These are phyloP conservation scores for Colletotrichum truncatum DNA, from an alignment of 2,329 filamentous ascomycete genomes.

Conservation along the genomic window DNA sequence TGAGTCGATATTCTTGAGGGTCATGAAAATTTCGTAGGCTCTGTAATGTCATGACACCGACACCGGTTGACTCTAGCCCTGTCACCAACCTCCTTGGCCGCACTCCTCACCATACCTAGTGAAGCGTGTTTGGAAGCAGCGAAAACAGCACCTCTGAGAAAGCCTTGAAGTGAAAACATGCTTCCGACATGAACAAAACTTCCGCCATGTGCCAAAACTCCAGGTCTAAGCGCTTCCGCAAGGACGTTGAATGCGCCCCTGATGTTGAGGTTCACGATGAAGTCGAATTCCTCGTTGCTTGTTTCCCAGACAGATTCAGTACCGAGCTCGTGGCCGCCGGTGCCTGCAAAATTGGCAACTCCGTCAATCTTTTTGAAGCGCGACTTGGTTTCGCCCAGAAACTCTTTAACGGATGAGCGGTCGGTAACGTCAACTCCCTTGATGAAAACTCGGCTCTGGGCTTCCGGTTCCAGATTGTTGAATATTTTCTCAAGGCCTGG, in stretches of 20 bases:
- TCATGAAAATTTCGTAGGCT: too few species aligned
- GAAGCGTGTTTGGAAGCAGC: slow-evolving; percentile 18
- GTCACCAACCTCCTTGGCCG: slow-evolving; percentile 12
- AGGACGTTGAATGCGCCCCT: slow-evolving; percentile 18
- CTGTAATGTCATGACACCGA: too few species aligned
- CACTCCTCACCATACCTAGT: slow-evolving; percentile 13
- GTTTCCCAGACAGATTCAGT: slow-evolving; percentile 15
- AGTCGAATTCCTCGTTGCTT: slow-evolving; percentile 8
- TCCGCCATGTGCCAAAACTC: background rate
- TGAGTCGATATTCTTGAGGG: too few species aligned
- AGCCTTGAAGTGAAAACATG: slow-evolving; percentile 23
- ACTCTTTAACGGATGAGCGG: background rate
- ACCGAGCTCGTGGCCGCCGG: slow-evolving; percentile 18
- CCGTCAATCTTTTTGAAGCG: slow-evolving; percentile 7
- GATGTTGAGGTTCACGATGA: slow-evolving; percentile 19
- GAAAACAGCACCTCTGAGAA: slow-evolving; percentile 16
- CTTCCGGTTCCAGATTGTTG: background rate
- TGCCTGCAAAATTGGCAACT: slow-evolving; percentile 19
- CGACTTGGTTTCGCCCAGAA: background rate
- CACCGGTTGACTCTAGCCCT: slow-evolving; percentile 25
- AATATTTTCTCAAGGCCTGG: background rate
- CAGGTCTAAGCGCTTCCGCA: slow-evolving; percentile 6
- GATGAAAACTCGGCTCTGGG: background rate
- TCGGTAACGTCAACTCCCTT: background rate
- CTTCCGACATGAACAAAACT: slow-evolving; percentile 22